A percentile compares a stretch with the other conserved stretches of the same genome.
These are phyloP conservation scores for Cutaneotrichosporon cutaneum DNA, from an alignment of 1,284 basidiomycete genomes.

Conservation along the genomic window DNA sequence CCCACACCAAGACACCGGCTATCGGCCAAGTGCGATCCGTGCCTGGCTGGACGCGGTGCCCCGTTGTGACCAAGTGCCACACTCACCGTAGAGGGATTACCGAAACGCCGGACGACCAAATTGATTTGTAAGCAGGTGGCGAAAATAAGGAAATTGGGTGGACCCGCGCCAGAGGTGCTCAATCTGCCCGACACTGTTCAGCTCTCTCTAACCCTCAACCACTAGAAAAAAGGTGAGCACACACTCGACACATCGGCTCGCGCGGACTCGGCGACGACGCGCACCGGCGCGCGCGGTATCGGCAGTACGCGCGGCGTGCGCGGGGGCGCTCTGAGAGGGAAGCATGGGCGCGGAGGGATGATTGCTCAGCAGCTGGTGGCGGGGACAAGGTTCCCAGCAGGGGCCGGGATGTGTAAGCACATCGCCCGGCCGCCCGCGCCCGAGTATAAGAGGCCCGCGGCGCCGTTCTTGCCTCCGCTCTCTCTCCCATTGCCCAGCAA, in stretches of 20 bases:
- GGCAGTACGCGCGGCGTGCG: not conserved
- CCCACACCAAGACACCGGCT: too few relatives aligned
- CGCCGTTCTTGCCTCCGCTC: not conserved
- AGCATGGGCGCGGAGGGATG: not conserved
- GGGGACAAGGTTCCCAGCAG: not conserved
- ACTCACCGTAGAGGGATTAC: not conserved
- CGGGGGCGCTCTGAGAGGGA: not conserved
- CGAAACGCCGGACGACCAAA: not conserved
- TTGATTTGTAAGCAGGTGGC: conserved; percentile 2
- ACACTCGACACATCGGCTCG: not conserved
- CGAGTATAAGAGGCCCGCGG: not conserved
- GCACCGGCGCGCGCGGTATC: conserved; percentile 2
- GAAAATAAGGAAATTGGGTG: not conserved
- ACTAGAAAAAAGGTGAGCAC: conserved; percentile 18
- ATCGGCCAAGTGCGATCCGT: not conserved
- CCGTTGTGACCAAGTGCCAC: not conserved
- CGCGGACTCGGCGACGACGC: not conserved
- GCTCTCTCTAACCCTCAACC: conserved; percentile 23
- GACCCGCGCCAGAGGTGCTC: not conserved
- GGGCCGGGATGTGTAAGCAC: conserved; percentile 1
- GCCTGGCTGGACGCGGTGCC: not conserved
- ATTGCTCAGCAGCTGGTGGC: conserved; percentile 11
- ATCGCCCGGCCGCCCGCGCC: too few relatives aligned
- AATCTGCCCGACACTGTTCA: conserved; percentile 4
- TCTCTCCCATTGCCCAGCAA: not conserved